Percentiles rank a stretch among this genome's conserved stretches.
These are phyloP conservation scores for Aspergillus nidulans DNA, from an alignment of 495 filamentous ascomycete species.

Conservation along the genomic window DNA sequence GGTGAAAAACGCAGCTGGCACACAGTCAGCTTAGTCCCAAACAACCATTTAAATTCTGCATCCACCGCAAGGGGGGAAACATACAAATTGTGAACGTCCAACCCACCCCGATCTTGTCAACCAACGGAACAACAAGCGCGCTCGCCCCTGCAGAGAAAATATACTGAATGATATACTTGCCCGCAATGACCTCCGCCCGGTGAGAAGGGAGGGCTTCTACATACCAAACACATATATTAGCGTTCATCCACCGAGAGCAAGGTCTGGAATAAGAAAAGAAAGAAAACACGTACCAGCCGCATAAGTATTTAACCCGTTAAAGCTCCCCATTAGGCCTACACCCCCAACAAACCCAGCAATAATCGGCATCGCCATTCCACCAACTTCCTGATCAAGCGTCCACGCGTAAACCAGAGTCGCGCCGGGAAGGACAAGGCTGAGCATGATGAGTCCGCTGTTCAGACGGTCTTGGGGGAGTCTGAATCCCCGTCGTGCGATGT, in stretches of 20 bases:
- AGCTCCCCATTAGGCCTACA: slow-evolving; percentile 64
- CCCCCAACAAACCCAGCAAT: slow-evolving; percentile 66
- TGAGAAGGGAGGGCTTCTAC: slow-evolving; percentile 40
- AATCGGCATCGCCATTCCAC: slow-evolving; percentile 64
- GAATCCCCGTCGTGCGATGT: slow-evolving; percentile 53
- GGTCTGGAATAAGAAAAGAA: slow-evolving; percentile 22
- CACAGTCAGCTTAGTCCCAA: neutral
- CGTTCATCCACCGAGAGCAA: neutral
- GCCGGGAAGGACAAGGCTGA: slow-evolving; percentile 57
- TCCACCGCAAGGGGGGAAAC: slow-evolving; percentile 12
- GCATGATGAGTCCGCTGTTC: slow-evolving; percentile 57
- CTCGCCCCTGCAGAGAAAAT: slow-evolving; percentile 61
- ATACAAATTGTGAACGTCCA: slow-evolving; percentile 48
- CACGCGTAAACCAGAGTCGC: slow-evolving; percentile 68
- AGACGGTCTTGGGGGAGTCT: slow-evolving; percentile 70
- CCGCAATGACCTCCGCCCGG: slow-evolving; percentile 64
- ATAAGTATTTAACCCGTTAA: slow-evolving; percentile 71
- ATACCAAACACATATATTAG: neutral
- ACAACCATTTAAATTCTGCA: neutral
- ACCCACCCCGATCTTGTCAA: slow-evolving; percentile 64
- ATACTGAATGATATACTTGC: slow-evolving; percentile 70
- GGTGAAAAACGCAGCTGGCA: slow-evolving; percentile 32
- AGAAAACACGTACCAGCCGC: slow-evolving; percentile 64
- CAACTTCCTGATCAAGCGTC: slow-evolving; percentile 58
- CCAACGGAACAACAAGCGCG: slow-evolving; percentile 60